Evolutionary conservation across 2,329 filamentous ascomycete genomes (phyloP), one percentile per base, ranked within the genome.

Genomic region (Dendryphion nanum): DNA sequence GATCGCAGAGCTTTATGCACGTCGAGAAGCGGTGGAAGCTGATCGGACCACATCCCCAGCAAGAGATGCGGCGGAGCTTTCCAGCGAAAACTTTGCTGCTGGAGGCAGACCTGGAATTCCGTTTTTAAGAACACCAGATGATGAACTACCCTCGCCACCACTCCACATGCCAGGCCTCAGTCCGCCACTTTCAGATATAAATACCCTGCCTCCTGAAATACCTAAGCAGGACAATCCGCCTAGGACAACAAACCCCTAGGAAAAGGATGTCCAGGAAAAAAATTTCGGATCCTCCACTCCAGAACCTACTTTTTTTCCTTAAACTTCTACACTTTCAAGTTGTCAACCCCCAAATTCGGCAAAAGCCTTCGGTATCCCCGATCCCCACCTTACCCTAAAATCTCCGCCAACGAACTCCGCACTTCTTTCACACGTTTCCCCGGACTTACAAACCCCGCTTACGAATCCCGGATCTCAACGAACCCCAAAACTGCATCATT

Each of bases 61-160:
- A n/a, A n/a, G n/a, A n/a, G 46, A 49, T 32, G 40, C 41, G 10
- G 49, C 47, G 7, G 52, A 56, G 30, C 35, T 56, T 10, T 30
- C 48, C 16, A 49, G 42, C 13, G 53, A 48, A 19, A 54, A 38
- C 20, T 34, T 41, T 3, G 47, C 32, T 6, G 21, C 40, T 4
- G 50, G 50, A 1, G 52, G 41, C 7, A 26, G 32, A 3, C 42
- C 33, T 18, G 52, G 52, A 1, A 41, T 51, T 6, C 52, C 52
- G 4, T 45, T 48, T 18, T 35, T 56, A 4, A 40, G 52, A 24
- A 51, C 44, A 15, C 50, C 52, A 1, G 48, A 47, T 1, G 51
- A 54, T 17, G 51, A 54, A 26, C 23, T 50, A 5, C 47, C 45
- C 2, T 31, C 42, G 32, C 34, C 15, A 15, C 51, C 51, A 15